These are phyloP conservation scores for Populus hybrid DNA, from an alignment of 441 rosid species.

Conservation along the genomic window DNA sequence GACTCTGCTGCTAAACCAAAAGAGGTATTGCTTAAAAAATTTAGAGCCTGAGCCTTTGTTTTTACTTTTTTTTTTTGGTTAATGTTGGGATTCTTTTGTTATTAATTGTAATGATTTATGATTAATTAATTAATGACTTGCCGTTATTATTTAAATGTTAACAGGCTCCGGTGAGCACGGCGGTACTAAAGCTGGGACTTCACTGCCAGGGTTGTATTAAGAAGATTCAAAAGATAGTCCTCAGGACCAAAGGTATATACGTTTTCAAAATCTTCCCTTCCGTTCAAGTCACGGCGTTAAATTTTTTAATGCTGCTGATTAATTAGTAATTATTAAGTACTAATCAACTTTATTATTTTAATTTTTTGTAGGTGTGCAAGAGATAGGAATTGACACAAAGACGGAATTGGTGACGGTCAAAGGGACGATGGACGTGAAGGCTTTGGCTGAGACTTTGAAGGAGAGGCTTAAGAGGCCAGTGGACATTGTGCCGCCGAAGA, in stretches of 20 bases:
- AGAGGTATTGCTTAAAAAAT: not conserved
- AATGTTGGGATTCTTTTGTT: not conserved
- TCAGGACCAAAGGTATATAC: slow-evolving; percentile 46
- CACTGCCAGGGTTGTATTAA: slow-evolving; percentile 70
- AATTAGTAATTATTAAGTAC: not conserved
- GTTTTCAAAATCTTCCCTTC: not conserved
- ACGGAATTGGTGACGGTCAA: slow-evolving; percentile 73
- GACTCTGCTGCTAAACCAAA: slow-evolving; percentile 18
- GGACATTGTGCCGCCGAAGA: slow-evolving; percentile 72
- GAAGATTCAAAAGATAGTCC: slow-evolving; percentile 52
- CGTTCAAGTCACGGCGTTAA: not conserved
- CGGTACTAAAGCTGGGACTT: slow-evolving; percentile 60
- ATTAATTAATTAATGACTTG: not conserved
- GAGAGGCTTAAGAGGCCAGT: slow-evolving; percentile 61
- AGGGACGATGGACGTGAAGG: slow-evolving; percentile 79
- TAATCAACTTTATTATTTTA: not conserved
- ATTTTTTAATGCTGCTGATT: not conserved
- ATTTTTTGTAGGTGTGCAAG: slow-evolving; percentile 50
- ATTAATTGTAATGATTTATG: not conserved
- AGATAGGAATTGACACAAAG: slow-evolving; percentile 43
- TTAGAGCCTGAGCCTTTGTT: not conserved
- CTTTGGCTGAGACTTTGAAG: slow-evolving; percentile 39
- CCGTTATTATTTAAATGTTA: not conserved
- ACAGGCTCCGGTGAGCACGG: slow-evolving; percentile 68
- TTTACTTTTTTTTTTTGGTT: not conserved